phyloP scores from a whole-genome alignment of 2,329 filamentous ascomycete species.

The Volutella citrinella region DNA sequence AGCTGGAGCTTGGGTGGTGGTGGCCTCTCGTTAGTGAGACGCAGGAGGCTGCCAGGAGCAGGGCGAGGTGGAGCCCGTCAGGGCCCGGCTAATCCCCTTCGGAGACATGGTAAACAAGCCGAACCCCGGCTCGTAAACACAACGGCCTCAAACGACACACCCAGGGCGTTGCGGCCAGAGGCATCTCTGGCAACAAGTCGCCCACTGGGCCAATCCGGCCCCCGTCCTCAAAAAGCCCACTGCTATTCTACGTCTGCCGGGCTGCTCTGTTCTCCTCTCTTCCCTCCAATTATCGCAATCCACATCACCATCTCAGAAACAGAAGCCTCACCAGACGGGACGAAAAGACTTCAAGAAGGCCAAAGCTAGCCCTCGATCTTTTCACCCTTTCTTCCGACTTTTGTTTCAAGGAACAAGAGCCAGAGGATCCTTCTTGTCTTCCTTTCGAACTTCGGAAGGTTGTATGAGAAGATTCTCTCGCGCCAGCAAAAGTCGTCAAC shows the following conservation, averaged over 20 bases:
- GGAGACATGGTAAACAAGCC: too few relatives aligned
- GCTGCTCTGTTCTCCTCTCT: constrained; percentile 21
- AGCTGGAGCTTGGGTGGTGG: too few relatives aligned
- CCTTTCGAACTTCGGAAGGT: constrained; percentile 62
- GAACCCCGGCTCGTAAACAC: too few relatives aligned
- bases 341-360: constrained; percentile 36
- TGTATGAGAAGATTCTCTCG: constrained; percentile 64
- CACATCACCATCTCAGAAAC: constrained; percentile 28
- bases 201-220: constrained; percentile 31
- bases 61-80: too few relatives aligned
- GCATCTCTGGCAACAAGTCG: too few relatives aligned
- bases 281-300: constrained; percentile 38
- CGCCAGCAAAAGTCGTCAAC: constrained; percentile 80
- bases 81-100: too few relatives aligned
- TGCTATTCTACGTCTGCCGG: constrained; percentile 28
- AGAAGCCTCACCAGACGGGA: constrained; percentile 26
- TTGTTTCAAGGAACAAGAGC: constrained; percentile 60
- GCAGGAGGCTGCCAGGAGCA: too few relatives aligned
- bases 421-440: constrained; percentile 66
- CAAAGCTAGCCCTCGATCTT: constrained; percentile 29
- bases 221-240: constrained; percentile 39
- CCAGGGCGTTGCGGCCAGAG: too few relatives aligned
- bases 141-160: too few relatives aligned
- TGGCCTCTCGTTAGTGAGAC: too few relatives aligned
- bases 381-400: constrained; percentile 41